Percentiles rank a stretch among this genome's conserved stretches.
Conservation (phyloP, 2,329 filamentous ascomycete species). For the Fusarium sp. region DNA sequence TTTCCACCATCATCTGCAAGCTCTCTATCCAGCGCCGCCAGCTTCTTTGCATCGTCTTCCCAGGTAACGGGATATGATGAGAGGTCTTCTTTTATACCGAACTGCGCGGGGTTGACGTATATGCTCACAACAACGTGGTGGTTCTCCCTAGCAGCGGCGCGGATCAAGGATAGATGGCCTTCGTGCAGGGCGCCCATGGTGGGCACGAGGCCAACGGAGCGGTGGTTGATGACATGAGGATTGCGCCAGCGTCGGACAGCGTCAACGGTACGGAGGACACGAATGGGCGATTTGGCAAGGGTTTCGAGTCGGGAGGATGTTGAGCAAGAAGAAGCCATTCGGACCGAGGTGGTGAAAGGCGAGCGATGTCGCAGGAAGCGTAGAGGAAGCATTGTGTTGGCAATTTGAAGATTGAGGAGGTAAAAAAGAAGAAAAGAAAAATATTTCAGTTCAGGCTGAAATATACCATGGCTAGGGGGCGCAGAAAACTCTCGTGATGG, state of each 20-base stretch:
- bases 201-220: conserved; percentile 87
- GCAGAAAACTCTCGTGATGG: conserved; percentile 53
- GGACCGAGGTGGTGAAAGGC: conserved; percentile 26
- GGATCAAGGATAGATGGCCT: conserved; percentile 88
- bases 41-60: conserved; percentile 76
- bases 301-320: conserved; percentile 52
- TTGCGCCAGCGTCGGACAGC: conserved; percentile 76
- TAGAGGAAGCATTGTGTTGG: conserved; percentile 27
- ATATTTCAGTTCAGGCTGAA: conserved; percentile 7
- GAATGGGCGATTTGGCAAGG: conserved; percentile 69
- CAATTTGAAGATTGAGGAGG: neutral
- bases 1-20: conserved; percentile 70
- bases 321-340: conserved; percentile 37
- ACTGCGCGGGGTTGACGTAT: conserved; percentile 97
- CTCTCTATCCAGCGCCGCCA: conserved; percentile 77
- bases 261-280: conserved; percentile 80
- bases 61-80: conserved; percentile 91
- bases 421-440: neutral
- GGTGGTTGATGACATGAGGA: conserved; percentile 72
- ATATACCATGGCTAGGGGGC: conserved; percentile 42
- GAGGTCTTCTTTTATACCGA: conserved; percentile 89
- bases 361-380: conserved; percentile 34
- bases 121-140: conserved; percentile 90
- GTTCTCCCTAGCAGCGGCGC: conserved; percentile 84
- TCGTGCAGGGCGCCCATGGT: conserved; percentile 98